These are phyloP conservation scores for Croton setiger DNA, from an alignment of 441 rosid species.

Conservation along the genomic window DNA sequence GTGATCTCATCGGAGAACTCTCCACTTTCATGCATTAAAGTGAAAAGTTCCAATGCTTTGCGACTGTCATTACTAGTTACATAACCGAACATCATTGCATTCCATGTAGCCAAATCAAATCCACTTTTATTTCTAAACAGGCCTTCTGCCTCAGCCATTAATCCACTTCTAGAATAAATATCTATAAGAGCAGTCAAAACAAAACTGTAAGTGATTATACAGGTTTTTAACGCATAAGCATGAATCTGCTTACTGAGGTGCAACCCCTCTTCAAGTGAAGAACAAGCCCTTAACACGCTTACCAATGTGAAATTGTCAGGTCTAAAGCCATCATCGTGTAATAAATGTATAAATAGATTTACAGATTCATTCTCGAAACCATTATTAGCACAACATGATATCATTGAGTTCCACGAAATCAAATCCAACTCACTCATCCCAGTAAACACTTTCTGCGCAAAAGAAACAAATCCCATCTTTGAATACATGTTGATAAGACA, in stretches of 20 bases:
- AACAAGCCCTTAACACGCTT: conserved; percentile 31
- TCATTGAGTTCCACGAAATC: conserved; percentile 38
- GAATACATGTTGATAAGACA: conserved; percentile 33
- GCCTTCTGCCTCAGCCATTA: conserved; percentile 28
- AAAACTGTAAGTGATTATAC: conserved; percentile 15
- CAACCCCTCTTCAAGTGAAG: conserved; percentile 25
- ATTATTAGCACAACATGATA: conserved; percentile 30
- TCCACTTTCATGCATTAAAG: conserved; percentile 25
- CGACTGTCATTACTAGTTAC: conserved; percentile 17
- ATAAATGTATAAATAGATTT: conserved; percentile 22
- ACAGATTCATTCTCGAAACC: conserved; percentile 23
- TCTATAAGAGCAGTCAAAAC: conserved; percentile 33
- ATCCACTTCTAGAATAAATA: conserved; percentile 28
- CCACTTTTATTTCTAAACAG: conserved; percentile 22
- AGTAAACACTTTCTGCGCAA: conserved; percentile 20
- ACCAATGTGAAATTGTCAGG: conserved; percentile 33
- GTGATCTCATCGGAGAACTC: conserved; percentile 25
- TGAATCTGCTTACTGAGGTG: conserved; percentile 29
- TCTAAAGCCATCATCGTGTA: conserved; percentile 11
- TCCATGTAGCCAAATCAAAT: conserved; percentile 33
- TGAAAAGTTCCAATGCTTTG: conserved; percentile 26
- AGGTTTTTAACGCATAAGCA: conserved; percentile 24
- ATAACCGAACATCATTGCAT: conserved; percentile 34
- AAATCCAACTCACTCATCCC: conserved; percentile 32
- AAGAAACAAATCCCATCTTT: conserved; percentile 22